Percentiles rank a stretch among this genome's conserved stretches.
Conservation (phyloP, 148 eudicot genomes). For the Fagopyrum homotropicum region DNA sequence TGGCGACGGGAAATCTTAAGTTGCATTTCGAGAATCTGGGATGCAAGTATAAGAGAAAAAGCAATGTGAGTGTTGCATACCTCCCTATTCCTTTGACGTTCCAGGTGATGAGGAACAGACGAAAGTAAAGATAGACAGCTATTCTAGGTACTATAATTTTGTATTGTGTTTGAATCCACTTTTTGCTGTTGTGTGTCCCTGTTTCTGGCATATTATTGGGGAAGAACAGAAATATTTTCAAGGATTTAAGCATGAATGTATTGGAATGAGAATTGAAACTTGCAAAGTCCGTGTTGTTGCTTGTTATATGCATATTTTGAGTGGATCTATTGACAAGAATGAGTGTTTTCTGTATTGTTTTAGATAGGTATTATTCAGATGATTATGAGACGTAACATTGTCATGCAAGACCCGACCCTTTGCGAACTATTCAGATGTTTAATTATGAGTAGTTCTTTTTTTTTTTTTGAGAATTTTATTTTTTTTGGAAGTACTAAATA, state of each 20-base stretch:
- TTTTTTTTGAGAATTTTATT: too few species aligned
- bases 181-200: background rate
- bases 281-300: background rate
- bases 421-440: too few species aligned
- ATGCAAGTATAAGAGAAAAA: conserved; percentile 47
- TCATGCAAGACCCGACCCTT: too few species aligned
- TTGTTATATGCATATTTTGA: background rate
- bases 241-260: background rate
- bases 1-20: conserved; percentile 31
- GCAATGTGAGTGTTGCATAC: conserved; percentile 28
- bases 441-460: too few species aligned
- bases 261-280: background rate
- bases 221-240: background rate
- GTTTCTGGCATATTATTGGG: background rate
- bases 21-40: conserved; percentile 52
- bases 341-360: background rate
- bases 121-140: conserved; percentile 31
- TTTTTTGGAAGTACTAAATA: too few species aligned
- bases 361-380: background rate
- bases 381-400: too few species aligned
- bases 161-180: background rate
- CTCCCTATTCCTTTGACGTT: conserved; percentile 73
- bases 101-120: conserved; percentile 26
- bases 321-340: background rate
- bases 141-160: background rate